A percentile compares a stretch with the other conserved stretches of the same genome.
phyloP scores from a whole-genome alignment of 768 basidiomycete species.

The Trametes meyenii region DNA sequence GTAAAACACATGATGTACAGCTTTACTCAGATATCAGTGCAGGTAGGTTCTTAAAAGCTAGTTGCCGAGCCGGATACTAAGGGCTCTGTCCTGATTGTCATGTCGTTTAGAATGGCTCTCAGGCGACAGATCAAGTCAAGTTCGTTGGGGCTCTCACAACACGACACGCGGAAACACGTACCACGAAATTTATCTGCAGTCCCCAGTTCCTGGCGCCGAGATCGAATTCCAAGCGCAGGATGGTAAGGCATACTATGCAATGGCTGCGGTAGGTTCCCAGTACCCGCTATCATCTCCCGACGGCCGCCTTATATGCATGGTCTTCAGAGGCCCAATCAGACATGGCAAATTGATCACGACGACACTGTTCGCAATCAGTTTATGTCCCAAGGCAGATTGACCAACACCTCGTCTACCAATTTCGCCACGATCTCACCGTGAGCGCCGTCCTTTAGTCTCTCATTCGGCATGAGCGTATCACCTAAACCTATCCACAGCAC shows the following conservation, averaged over 20 bases:
- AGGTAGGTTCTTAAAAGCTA: constrained; percentile 26
- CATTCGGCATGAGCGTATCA: background rate
- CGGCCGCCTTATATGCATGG: background rate
- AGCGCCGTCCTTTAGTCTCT: background rate
- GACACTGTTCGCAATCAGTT: constrained; percentile 25
- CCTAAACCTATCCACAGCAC: background rate
- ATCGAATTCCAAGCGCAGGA: constrained; percentile 14
- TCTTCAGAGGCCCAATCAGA: background rate
- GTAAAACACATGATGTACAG: constrained; percentile 36
- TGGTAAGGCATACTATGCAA: constrained; percentile 19
- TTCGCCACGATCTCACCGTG: constrained; percentile 19
- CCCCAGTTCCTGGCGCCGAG: constrained; percentile 4
- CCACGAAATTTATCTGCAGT: constrained; percentile 11
- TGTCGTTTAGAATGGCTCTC: constrained; percentile 19
- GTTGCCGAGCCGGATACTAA: too few species aligned
- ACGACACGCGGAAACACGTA: constrained; percentile 1
- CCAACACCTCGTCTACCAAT: constrained; percentile 1
- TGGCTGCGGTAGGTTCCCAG: constrained; percentile 3
- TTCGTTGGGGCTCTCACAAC: constrained; percentile 6
- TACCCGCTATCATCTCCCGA: too few species aligned
- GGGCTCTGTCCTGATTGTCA: background rate
- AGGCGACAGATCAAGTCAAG: background rate
- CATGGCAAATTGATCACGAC: constrained; percentile 21
- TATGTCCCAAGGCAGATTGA: constrained; percentile 17
- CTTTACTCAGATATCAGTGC: constrained; percentile 44